Conservation (phyloP, 441 rosid species). For the Corymbia calophylla region DNA sequence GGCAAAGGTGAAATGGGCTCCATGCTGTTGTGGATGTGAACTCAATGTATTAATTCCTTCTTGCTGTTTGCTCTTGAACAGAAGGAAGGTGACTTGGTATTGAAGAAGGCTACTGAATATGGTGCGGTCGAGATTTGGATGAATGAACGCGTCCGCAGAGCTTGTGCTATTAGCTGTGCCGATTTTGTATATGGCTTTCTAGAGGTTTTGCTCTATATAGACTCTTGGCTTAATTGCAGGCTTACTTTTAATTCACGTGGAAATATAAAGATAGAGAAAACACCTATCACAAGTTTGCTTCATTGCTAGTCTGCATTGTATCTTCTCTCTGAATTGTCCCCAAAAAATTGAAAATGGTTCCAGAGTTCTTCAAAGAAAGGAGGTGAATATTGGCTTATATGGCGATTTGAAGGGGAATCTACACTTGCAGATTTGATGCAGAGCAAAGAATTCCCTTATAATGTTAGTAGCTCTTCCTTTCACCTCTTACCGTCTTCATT, state of each 20-base stretch:
- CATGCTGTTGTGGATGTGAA: neutral
- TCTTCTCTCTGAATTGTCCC: slow-evolving; percentile 3
- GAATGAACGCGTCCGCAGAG: slow-evolving; percentile 93
- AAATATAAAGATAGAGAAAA: neutral
- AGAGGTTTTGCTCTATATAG: slow-evolving; percentile 51
- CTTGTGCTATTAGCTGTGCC: slow-evolving; percentile 91
- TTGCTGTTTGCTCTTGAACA: neutral
- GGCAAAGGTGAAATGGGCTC: neutral
- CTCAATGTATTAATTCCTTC: neutral
- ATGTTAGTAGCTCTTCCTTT: slow-evolving; percentile 45
- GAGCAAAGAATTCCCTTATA: slow-evolving; percentile 90
- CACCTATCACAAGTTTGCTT: neutral
- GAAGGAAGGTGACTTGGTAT: slow-evolving; percentile 72
- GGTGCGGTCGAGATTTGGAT: slow-evolving; percentile 99
- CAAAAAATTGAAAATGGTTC: slow-evolving; percentile 7
- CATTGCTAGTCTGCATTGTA: neutral
- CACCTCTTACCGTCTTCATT: neutral
- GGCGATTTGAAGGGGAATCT: slow-evolving; percentile 79
- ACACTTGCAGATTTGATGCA: slow-evolving; percentile 72
- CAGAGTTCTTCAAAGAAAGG: slow-evolving; percentile 80
- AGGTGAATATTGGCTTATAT: slow-evolving; percentile 81
- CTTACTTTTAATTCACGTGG: slow-evolving; percentile 3
- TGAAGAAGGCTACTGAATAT: slow-evolving; percentile 93
- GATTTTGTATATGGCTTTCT: slow-evolving; percentile 81
- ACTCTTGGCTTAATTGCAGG: slow-evolving; percentile 18